Conservation (phyloP, 495 filamentous ascomycete genomes). For the Trichocladium uniseriatum region DNA sequence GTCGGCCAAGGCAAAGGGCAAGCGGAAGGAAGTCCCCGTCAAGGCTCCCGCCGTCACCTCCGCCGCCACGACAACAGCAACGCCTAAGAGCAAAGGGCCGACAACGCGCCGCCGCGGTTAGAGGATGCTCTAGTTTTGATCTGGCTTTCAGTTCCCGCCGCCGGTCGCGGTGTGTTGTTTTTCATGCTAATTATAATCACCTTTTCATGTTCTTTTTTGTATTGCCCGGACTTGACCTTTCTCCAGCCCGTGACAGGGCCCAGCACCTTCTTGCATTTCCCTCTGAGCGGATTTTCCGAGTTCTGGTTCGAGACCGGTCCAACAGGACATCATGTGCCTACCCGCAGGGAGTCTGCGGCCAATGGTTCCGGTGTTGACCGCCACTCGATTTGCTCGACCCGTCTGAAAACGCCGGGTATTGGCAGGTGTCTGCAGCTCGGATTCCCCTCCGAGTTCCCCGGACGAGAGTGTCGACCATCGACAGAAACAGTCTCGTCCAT, state of each 20-base stretch:
- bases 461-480: background rate
- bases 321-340: background rate
- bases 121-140: background rate
- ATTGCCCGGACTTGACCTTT: background rate
- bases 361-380: background rate
- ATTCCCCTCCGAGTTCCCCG: background rate
- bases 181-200: conserved; percentile 14
- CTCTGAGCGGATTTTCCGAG: background rate
- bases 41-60: conserved; percentile 5
- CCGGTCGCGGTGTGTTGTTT: conserved; percentile 1
- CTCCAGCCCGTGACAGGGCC: background rate
- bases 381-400: background rate
- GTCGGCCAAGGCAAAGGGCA: conserved; percentile 44
- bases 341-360: background rate
- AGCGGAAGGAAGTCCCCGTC: conserved; percentile 32
- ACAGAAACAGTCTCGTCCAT: too few relatives aligned
- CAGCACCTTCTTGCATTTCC: background rate
- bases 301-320: conserved; percentile 2
- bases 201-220: background rate
- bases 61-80: conserved; percentile 28
- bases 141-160: conserved; percentile 6
- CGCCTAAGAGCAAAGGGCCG: conserved; percentile 40
- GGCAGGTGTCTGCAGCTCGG: background rate
- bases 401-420: too few relatives aligned
- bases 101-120: conserved; percentile 47